These are phyloP conservation scores for Lichtheimia ornata DNA, from an alignment of 371 early-diverging fungal genomes.

Conservation along the genomic window DNA sequence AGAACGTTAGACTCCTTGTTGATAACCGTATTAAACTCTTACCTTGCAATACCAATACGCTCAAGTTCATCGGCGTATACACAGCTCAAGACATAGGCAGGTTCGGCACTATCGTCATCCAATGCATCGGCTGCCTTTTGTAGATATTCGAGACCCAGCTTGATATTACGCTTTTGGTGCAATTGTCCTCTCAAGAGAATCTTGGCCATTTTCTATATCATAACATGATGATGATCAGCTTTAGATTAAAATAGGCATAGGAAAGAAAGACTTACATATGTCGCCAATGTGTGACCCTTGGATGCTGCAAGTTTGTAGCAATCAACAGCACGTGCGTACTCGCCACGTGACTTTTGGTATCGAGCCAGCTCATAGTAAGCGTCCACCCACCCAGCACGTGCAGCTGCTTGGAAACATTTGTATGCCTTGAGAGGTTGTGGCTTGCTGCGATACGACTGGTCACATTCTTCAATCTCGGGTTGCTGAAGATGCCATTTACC, in stretches of 20 bases:
- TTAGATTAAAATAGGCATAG: not conserved
- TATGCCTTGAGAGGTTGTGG: slow-evolving; percentile 18
- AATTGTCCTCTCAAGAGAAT: slow-evolving; percentile 19
- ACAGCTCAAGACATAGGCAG: slow-evolving; percentile 43
- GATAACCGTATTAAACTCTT: not conserved
- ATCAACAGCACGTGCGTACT: slow-evolving; percentile 65
- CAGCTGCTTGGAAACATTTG: slow-evolving; percentile 24
- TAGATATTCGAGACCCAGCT: slow-evolving; percentile 18
- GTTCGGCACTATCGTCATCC: slow-evolving; percentile 31
- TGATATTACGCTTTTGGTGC: slow-evolving; percentile 17
- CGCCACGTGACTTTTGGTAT: slow-evolving; percentile 59
- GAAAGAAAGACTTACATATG: slow-evolving; percentile 15
- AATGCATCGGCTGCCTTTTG: slow-evolving; percentile 23
- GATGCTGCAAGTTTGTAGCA: slow-evolving; percentile 78
- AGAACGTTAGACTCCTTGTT: not conserved
- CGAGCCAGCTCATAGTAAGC: slow-evolving; percentile 23
- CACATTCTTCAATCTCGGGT: slow-evolving; percentile 12
- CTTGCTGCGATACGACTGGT: slow-evolving; percentile 5
- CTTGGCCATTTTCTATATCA: slow-evolving; percentile 25
- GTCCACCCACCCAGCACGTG: slow-evolving; percentile 17
- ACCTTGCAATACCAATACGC: slow-evolving; percentile 15
- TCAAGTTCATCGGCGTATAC: slow-evolving; percentile 36
- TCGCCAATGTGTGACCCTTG: slow-evolving; percentile 43
- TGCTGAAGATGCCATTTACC: slow-evolving; percentile 63
- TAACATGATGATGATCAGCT: no score